phyloP scores from a whole-genome alignment of 768 basidiomycete genomes.

The Suillus occidentalis region DNA sequence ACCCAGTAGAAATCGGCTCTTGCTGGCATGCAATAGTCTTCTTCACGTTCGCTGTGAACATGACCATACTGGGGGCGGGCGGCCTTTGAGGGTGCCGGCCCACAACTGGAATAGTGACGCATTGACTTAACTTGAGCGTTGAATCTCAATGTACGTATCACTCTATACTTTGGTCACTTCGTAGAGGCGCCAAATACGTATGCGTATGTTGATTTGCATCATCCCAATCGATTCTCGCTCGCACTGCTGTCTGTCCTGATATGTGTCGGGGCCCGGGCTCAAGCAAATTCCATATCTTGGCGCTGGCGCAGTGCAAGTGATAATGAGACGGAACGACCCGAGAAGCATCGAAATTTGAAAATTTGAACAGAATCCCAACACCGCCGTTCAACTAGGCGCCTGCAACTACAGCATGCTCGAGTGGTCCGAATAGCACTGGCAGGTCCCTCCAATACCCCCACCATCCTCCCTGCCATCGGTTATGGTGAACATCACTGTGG shows the following conservation, averaged over 20 bases:
- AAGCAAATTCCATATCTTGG: background rate
- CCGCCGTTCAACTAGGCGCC: too few relatives aligned
- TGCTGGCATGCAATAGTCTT: slow-evolving; percentile 47
- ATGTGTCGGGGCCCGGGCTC: background rate
- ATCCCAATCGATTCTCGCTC: background rate
- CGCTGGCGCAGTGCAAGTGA: background rate
- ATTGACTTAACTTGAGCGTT: background rate
- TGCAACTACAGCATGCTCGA: too few relatives aligned
- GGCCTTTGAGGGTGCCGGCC: slow-evolving; percentile 15
- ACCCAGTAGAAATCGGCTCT: slow-evolving; percentile 47
- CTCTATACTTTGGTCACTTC: background rate
- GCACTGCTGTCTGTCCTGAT: background rate
- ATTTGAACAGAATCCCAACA: background rate
- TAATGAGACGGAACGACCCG: background rate
- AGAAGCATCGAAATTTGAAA: background rate
- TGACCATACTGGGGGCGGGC: slow-evolving; percentile 17
- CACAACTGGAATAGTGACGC: background rate
- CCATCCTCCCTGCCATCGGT: too few relatives aligned
- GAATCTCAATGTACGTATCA: background rate
- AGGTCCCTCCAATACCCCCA: too few relatives aligned
- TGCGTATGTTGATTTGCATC: background rate
- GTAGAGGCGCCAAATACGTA: background rate
- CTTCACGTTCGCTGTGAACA: slow-evolving; percentile 70
- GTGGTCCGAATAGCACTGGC: too few relatives aligned
- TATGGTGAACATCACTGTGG: too few relatives aligned